Percentiles rank a stretch among this genome's conserved stretches.
These are phyloP conservation scores for Fusarium kyushuense DNA, from an alignment of 2,329 filamentous ascomycete genomes.

Conservation along the genomic window DNA sequence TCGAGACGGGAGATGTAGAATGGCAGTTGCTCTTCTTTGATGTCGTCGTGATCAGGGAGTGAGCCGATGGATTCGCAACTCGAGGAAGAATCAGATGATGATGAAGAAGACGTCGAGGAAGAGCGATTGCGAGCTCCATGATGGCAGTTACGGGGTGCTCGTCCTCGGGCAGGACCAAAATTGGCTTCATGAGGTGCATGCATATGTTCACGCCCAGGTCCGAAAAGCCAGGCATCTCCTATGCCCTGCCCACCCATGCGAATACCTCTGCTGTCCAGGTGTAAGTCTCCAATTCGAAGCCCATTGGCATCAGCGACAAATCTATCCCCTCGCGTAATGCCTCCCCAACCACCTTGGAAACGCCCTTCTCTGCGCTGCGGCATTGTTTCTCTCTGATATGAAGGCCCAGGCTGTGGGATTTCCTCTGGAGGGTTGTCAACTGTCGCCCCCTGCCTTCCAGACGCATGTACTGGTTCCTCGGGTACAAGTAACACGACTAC, in stretches of 20 bases:
- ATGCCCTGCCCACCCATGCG: conserved; percentile 36
- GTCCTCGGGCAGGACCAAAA: conserved; percentile 22
- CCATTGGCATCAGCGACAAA: conserved; percentile 61
- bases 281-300: conserved; percentile 59
- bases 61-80: conserved; percentile 61
- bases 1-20: conserved; percentile 59
- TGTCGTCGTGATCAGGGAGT: conserved; percentile 65
- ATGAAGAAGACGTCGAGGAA: conserved; percentile 52
- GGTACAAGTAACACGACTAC: conserved; percentile 56
- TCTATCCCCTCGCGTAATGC: conserved; percentile 57
- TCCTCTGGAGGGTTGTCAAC: conserved; percentile 38
- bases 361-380: conserved; percentile 23
- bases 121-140: conserved; percentile 48
- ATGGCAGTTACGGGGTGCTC: conserved; percentile 24
- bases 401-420: conserved; percentile 20
- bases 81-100: conserved; percentile 49
- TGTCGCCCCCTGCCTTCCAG: conserved; percentile 43
- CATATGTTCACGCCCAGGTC: background rate
- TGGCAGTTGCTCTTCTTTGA: conserved; percentile 62
- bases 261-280: conserved; percentile 58
- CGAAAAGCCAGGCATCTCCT: background rate
- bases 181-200: conserved; percentile 6
- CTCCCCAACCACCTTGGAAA: conserved; percentile 42
- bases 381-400: conserved; percentile 22
- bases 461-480: conserved; percentile 40